Conservation (phyloP, 345 rosid genomes). For the Rubroshorea leprosula region DNA sequence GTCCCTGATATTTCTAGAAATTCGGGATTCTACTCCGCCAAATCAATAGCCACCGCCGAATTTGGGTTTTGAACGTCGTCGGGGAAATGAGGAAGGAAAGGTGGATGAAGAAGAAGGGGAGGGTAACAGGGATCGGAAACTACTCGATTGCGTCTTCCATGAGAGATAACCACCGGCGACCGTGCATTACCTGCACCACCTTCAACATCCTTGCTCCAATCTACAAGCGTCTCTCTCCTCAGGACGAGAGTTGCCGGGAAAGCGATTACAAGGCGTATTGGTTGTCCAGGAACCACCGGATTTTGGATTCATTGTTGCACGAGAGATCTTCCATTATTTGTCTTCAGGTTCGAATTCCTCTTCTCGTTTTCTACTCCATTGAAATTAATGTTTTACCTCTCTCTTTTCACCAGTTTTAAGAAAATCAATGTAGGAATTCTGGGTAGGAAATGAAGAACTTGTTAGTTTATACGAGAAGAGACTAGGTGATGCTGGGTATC, state of each 20-base stretch:
- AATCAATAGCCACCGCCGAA: not conserved
- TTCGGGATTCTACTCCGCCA: not conserved
- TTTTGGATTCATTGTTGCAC: conserved; percentile 66
- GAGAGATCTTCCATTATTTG: conserved; percentile 89
- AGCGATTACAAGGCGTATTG: conserved; percentile 68
- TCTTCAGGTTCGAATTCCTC: conserved; percentile 66
- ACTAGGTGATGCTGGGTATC: conserved; percentile 81
- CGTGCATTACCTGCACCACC: conserved; percentile 79
- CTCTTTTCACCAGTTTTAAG: not conserved
- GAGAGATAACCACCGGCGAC: conserved; percentile 58
- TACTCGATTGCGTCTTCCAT: conserved; percentile 81
- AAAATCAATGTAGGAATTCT: conserved; percentile 82
- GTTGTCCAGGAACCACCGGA: conserved; percentile 69
- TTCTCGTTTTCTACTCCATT: too few relatives aligned
- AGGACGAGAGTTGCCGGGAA: conserved; percentile 58
- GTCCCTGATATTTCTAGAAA: too few relatives aligned
- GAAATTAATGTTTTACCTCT: too few relatives aligned
- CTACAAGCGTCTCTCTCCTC: conserved; percentile 64
- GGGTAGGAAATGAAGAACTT: conserved; percentile 88
- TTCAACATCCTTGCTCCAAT: conserved; percentile 89
- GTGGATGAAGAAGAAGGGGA: conserved; percentile 41
- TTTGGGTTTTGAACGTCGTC: not conserved
- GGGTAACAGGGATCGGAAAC: conserved; percentile 73
- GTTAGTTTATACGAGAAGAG: conserved; percentile 78
- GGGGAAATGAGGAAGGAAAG: conserved; percentile 18